Evolutionary conservation across 306 rosid species (phyloP).

Genomic region (Fagus sylvatica): DNA sequence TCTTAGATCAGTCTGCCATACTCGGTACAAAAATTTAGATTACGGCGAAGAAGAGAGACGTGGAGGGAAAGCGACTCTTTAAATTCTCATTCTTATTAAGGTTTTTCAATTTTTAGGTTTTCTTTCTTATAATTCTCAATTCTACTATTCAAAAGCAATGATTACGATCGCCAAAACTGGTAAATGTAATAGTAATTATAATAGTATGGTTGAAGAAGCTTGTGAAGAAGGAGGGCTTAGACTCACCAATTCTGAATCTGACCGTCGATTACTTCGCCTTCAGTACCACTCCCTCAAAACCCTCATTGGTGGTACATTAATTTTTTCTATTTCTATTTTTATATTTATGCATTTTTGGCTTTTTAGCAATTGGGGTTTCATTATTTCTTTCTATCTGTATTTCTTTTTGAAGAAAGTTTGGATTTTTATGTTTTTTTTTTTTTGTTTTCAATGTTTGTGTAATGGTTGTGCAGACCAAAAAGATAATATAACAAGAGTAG

Average conservation of each 20-base stretch:
- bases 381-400: too few species aligned
- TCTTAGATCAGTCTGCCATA: background rate
- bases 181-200: background rate
- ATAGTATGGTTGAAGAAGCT: background rate
- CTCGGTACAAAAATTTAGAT: background rate
- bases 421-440: background rate
- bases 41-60: background rate
- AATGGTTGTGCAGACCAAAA: constrained; percentile 2
- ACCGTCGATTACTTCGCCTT: constrained; percentile 35
- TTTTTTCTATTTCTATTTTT: background rate
- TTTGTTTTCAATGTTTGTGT: background rate
- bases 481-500: background rate
- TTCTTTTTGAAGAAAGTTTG: background rate
- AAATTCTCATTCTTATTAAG: background rate
- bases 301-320: constrained; percentile 23
- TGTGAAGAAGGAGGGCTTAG: background rate
- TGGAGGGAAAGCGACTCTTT: background rate
- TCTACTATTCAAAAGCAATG: background rate
- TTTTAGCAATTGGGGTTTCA: background rate
- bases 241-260: background rate
- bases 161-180: background rate
- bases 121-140: too few species aligned
- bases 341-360: background rate
- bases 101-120: background rate
- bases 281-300: constrained; percentile 35